phyloP scores from a whole-genome alignment of 139 green algal genomes.

The Diplosphaera chodatii region DNA sequence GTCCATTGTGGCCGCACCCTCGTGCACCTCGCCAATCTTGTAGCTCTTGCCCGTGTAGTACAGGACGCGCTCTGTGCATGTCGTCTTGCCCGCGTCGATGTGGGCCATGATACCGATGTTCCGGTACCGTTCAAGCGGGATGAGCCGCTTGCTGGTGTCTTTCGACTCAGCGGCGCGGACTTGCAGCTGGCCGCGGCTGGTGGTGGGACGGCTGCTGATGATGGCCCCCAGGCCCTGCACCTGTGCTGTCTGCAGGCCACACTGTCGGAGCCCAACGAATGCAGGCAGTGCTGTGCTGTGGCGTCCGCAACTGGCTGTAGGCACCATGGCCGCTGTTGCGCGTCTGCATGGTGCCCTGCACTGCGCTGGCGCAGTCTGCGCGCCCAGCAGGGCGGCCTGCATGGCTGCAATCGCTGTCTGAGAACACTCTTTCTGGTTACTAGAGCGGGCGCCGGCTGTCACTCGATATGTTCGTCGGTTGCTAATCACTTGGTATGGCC shows the following conservation, averaged over 20 bases:
- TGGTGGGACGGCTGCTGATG: background rate
- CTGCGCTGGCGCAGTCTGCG: background rate
- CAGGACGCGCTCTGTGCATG: conserved; percentile 95
- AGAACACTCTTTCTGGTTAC: no score
- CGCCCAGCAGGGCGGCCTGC: background rate
- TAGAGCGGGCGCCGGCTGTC: no score
- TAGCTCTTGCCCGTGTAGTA: conserved; percentile 99
- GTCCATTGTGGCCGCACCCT: conserved; percentile 98
- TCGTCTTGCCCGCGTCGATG: conserved; percentile 97
- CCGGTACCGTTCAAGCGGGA: conserved; percentile 84
- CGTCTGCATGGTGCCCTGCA: background rate
- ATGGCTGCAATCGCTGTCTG: background rate
- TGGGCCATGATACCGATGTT: conserved; percentile 99
- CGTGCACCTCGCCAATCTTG: conserved; percentile 99
- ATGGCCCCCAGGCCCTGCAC: background rate
- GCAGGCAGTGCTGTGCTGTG: background rate
- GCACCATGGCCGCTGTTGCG: background rate
- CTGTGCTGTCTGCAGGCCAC: background rate
- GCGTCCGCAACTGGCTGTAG: background rate
- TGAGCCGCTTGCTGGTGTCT: background rate
- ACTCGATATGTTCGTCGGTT: no score
- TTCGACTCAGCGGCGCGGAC: background rate
- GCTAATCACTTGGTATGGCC: no score
- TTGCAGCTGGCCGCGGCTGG: background rate
- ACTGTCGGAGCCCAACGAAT: background rate